A percentile compares a stretch with the other conserved stretches of the same genome.
These are phyloP conservation scores for Nigrospora sphaerica DNA, from an alignment of 2,329 filamentous ascomycete genomes.

Conservation along the genomic window DNA sequence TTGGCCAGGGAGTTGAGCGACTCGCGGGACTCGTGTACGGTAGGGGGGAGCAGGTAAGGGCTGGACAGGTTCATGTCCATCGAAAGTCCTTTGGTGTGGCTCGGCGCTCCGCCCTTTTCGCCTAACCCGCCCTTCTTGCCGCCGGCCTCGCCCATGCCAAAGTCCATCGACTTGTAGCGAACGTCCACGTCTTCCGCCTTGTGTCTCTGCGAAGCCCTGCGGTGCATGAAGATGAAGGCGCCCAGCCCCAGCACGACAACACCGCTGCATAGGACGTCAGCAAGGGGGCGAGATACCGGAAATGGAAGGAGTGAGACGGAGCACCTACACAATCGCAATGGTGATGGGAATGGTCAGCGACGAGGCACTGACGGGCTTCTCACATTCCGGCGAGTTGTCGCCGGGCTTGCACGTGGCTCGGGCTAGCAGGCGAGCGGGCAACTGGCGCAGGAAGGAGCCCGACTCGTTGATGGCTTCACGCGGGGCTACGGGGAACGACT, in stretches of 20 bases:
- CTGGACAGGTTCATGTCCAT: conserved; percentile 71
- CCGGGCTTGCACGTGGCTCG: conserved; percentile 6
- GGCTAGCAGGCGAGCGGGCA: not conserved
- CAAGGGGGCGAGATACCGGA: not conserved
- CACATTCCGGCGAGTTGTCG: conserved; percentile 38
- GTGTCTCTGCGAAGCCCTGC: conserved; percentile 66
- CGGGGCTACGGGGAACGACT: not conserved
- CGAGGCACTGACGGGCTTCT: conserved; percentile 45
- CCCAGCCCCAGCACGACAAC: conserved; percentile 62
- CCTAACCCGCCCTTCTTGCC: conserved; percentile 35
- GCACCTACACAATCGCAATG: conserved; percentile 62
- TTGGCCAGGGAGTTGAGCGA: conserved; percentile 82
- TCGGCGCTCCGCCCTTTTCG: conserved; percentile 43
- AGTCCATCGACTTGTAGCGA: conserved; percentile 87
- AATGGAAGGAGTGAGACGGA: not conserved
- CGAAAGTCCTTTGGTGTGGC: conserved; percentile 48
- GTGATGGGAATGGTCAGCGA: conserved; percentile 58
- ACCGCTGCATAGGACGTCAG: conserved; percentile 46
- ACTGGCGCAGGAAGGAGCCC: not conserved
- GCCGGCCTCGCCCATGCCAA: conserved; percentile 61
- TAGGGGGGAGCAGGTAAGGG: conserved; percentile 89
- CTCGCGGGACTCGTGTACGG: conserved; percentile 70
- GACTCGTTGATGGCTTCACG: too few relatives aligned
- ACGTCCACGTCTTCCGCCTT: conserved; percentile 74
- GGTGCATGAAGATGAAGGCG: conserved; percentile 70